Evolutionary conservation across 257 asterid genomes (phyloP), one percentile per base, ranked within the genome.

Genomic region (Solanum acaule): DNA sequence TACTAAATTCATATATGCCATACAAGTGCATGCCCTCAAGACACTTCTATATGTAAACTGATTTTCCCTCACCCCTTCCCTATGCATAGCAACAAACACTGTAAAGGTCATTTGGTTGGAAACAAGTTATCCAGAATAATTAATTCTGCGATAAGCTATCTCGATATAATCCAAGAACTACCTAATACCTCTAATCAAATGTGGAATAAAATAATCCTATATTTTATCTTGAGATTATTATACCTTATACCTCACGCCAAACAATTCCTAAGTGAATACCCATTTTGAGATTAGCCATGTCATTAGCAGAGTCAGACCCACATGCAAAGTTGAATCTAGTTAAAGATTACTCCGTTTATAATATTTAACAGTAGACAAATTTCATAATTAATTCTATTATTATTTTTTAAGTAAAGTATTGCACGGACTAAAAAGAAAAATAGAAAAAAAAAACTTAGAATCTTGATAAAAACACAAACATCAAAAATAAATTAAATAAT

Each of bases 21-120:
- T 59, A 40, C 89, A 86, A 15, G 94, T 91, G 91, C 95, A 93
- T 5, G 95, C 93, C 70, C 93, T 87, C 56, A 94, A 85, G 3
- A 88, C 93, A 82, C 96, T 92, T 46, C 92, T 94, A 68, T 90
- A 92, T 33, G 95, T 90, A 90, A 92, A 94, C 89, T 94, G 96
- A 88, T 94, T 93, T 37, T 91, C 91, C 81, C 83, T 93, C 85
- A 88, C 88, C 10, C 95, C 94, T 42, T 89, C 88, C 63, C 82
- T n/a, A 76, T 82, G 95, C 95, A 92, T 91, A 14, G 90, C 73
- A 13, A 89, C 77, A 87, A 94, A 91, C 67, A 87, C 90, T 13
- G 68, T 84, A 83, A 94, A 52, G 22, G 95, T 73, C 5, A 59
- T 20, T 59, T 59, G 67, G 67, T 59, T 59, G 27, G 5, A 59